phyloP scores from a whole-genome alignment of 192 early-diverging fungal genomes.

The Coemansia guatemalensis region DNA sequence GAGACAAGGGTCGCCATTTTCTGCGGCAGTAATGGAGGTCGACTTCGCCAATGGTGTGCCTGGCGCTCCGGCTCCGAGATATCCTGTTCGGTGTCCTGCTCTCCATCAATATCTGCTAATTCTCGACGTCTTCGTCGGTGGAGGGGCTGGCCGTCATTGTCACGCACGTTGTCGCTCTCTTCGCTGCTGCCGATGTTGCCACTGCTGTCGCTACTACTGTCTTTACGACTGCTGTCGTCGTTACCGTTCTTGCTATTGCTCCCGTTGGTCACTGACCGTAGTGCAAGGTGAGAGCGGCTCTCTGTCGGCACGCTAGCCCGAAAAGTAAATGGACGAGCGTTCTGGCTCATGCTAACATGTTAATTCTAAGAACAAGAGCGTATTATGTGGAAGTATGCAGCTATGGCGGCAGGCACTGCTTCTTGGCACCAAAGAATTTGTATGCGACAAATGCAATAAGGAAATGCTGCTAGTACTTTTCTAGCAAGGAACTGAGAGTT shows the following conservation, averaged over 20 bases:
- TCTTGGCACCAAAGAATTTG: background rate
- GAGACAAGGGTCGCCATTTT: slow-evolving; percentile 47
- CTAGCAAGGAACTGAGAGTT: background rate
- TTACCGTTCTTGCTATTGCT: background rate
- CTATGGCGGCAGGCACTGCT: background rate
- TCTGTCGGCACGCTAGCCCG: background rate
- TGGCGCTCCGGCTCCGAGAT: slow-evolving; percentile 14
- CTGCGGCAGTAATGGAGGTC: slow-evolving; percentile 44
- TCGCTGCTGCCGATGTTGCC: background rate
- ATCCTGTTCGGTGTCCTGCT: background rate
- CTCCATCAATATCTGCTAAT: background rate
- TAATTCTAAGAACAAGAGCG: background rate
- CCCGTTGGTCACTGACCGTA: background rate
- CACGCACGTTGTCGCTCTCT: background rate
- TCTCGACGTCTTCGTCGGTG: background rate
- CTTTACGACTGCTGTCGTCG: background rate
- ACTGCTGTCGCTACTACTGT: background rate
- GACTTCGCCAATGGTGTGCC: slow-evolving; percentile 31
- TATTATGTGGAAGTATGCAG: background rate
- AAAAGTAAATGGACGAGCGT: slow-evolving; percentile 1
- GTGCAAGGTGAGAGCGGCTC: background rate
- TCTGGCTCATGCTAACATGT: background rate
- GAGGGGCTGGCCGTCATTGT: background rate
- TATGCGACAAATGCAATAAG: background rate
- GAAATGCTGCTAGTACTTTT: background rate